Evolutionary conservation across 768 basidiomycete species (phyloP), one percentile per base, ranked within the genome.

Genomic region (Mycena olivaceomarginata): DNA sequence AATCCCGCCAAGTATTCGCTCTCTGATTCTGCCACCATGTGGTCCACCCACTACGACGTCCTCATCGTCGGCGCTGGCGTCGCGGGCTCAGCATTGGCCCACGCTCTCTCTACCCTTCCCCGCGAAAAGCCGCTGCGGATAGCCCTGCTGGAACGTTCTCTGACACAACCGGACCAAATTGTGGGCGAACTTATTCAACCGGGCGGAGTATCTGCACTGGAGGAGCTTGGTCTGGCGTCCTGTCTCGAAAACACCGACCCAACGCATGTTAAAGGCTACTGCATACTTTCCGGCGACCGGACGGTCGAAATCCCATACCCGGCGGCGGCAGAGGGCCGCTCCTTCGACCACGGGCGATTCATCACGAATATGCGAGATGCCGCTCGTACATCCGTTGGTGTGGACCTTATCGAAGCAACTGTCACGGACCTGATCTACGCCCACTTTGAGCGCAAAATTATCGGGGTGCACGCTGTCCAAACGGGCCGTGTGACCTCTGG

Each of bases 161-260:
- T 99, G 4, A 90, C 94, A 1, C 95, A 97, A 83, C 98, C 98
- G 0, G 97, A 99, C 89, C 92, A 98, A n/a, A 99, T 99, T 80
- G 98, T 99, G 37, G 98, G 98, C 39, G 98, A 99, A 85, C 92
- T 99, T 0, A 88, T 99, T 18, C 98, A 99, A 82, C 98, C 98
- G 2, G 97, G 94, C 2, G 98, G 98, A 0, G 93, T 97, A 22
- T 87, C 89, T 16, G 93, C 96, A 1, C 86, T 99, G 57, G 85
- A 91, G 70, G 85, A 91, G 48, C 92, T 99, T 20, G 97, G 97
- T 0, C 84, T 99, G 80, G 92, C 91, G 60, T 87, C 86, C 11
- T 93, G 93, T 74, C 85, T 98, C 57, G 95, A 99, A 31, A 93
- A 91, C 20, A 98, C 99, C 74, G 98, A 96, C 84, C 93, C 97